Evolutionary conservation across 257 asterid genomes (phyloP), one percentile per base, ranked within the genome.

Genomic region (Prunella vulgaris): DNA sequence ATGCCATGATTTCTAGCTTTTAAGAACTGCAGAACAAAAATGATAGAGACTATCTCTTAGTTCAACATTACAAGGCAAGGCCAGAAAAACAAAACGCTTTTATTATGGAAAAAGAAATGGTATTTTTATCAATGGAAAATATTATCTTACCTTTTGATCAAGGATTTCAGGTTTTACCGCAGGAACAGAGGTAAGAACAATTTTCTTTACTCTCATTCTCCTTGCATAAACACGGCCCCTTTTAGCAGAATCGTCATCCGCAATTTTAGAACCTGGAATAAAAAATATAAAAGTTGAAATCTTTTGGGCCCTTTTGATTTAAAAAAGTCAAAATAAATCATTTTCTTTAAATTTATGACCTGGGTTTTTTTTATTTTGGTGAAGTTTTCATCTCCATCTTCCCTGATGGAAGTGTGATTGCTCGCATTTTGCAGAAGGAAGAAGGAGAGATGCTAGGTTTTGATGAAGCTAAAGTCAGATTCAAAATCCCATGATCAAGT

Each of bases 151-250:
- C 79, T 82, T 85, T 20, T 74, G 73, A 69, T 72, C 78, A 74
- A 75, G 37, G 69, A 71, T 54, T 54, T 78, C 80, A 46, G 76
- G 82, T 48, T 73, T 81, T 17, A 71, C 77, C 70, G 76, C 86
- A 60, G 79, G 64, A n/a, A 66, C 74, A 15, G 53, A 24, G 68
- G 82, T 54, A 81, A 79, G 77, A 46, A 79, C 60, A 25, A 64
- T 28, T 77, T 80, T 87, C 59, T 70, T 79, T 13, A 60, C 62
- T 74, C 83, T 77, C 82, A 79, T 92, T 76, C 74, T 90, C 74
- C 97, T 76, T 10, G 84, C 86, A 74, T 54, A 90, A 61, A 83
- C 90, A 18, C 84, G 84, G 75, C 79, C 21, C 42, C 79, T 76
- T 70, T 75, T 61, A 1, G 25, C 76, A 21, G 90, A 52, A 59